Evolutionary conservation across 805 yeast species (phyloP).

Genomic region (Ogataea henricii): DNA sequence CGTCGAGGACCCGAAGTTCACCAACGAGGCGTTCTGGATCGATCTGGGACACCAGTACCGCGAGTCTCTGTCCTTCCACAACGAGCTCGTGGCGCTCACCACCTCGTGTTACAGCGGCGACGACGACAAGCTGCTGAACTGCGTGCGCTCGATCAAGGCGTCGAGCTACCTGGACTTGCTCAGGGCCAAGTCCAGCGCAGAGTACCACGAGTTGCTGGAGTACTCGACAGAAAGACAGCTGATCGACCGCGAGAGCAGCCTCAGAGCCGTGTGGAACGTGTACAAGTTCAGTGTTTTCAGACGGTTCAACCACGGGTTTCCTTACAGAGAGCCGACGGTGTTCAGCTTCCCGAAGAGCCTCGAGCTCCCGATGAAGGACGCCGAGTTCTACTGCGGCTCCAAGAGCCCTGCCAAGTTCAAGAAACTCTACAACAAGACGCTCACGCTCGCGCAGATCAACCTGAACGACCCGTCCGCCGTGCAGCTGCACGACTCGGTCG

Average conservation of each 20-base stretch:
- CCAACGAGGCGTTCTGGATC: slow-evolving; percentile 41
- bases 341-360: slow-evolving; percentile 35
- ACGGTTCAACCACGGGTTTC: slow-evolving; percentile 39
- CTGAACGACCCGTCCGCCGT: slow-evolving; percentile 15
- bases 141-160: slow-evolving; percentile 17
- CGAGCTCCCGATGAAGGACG: slow-evolving; percentile 39
- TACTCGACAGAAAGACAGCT: slow-evolving; percentile 37
- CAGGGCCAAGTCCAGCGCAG: slow-evolving; percentile 16
- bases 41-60: slow-evolving; percentile 37
- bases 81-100: slow-evolving; percentile 32
- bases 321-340: slow-evolving; percentile 28
- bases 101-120: slow-evolving; percentile 28
- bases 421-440: slow-evolving; percentile 13
- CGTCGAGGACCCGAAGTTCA: slow-evolving; percentile 26
- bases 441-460: slow-evolving; percentile 17
- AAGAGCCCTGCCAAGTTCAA: slow-evolving; percentile 17
- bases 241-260: slow-evolving; percentile 35
- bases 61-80: slow-evolving; percentile 31
- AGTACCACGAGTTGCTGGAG: slow-evolving; percentile 30
- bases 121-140: slow-evolving; percentile 25
- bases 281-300: slow-evolving; percentile 39
- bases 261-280: slow-evolving; percentile 41
- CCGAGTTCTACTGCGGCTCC: slow-evolving; percentile 23
- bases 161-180: slow-evolving; percentile 14
- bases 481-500: slow-evolving; percentile 31